A percentile compares a stretch with the other conserved stretches of the same genome.
Evolutionary conservation across 768 basidiomycete genomes (phyloP).

Genomic region (Mycena galericulata): DNA sequence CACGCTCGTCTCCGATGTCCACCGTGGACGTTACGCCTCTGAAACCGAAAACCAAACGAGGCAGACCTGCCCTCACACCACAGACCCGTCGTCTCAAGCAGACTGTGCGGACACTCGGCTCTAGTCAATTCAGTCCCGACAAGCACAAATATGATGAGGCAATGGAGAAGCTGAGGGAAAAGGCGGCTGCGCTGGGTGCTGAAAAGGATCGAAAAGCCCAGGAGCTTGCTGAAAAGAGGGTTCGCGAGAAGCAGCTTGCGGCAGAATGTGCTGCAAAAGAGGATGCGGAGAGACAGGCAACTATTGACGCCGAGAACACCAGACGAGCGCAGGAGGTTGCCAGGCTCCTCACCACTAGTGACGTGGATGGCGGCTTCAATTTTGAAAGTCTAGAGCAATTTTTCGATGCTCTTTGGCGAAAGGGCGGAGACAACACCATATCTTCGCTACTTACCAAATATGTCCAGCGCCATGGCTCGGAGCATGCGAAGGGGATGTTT

Average conservation of each 20-base stretch:
- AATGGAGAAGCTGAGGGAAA: background rate
- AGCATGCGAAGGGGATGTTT: conserved; percentile 23
- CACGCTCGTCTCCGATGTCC: background rate
- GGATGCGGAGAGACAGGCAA: background rate
- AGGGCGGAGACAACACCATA: background rate
- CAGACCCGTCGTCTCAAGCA: background rate
- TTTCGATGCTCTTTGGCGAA: conserved; percentile 18
- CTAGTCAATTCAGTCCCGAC: background rate
- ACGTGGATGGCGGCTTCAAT: conserved; percentile 19
- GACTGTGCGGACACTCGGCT: background rate
- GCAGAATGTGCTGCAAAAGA: background rate
- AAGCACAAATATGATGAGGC: background rate
- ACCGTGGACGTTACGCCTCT: conserved; percentile 1
- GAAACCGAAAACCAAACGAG: background rate
- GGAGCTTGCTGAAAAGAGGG: background rate
- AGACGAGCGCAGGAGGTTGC: conserved; percentile 6
- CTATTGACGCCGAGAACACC: background rate
- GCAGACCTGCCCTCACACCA: background rate
- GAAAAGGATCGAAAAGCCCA: background rate
- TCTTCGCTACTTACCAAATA: conserved; percentile 2
- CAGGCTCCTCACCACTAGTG: background rate
- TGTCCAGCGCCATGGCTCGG: background rate
- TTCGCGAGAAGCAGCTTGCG: background rate
- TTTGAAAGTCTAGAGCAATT: conserved; percentile 12
- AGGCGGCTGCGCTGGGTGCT: background rate